Conservation (phyloP, 148 eudicot genomes). For the Amaranthus palmeri region DNA sequence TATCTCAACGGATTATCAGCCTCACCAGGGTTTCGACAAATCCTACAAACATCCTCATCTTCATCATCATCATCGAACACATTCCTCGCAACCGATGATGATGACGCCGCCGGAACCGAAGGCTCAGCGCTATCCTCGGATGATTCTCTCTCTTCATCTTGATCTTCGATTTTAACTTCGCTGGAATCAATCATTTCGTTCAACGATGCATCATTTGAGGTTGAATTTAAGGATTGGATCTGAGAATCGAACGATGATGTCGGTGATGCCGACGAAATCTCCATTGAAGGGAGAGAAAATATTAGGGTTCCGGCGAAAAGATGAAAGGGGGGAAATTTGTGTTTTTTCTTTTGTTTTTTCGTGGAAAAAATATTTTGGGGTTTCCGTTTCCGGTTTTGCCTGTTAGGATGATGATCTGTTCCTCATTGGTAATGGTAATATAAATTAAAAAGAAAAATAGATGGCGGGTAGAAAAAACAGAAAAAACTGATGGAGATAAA, state of each 20-base stretch:
- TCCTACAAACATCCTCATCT: slow-evolving; percentile 75
- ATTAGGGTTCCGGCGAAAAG: slow-evolving; percentile 26
- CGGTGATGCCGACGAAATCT: slow-evolving; percentile 36
- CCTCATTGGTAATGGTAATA: not conserved
- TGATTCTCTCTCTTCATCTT: slow-evolving; percentile 5
- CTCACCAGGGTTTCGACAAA: slow-evolving; percentile 85
- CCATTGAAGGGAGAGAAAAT: slow-evolving; percentile 28
- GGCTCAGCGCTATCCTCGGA: not conserved
- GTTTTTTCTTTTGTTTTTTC: too few species aligned
- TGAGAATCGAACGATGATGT: slow-evolving; percentile 17
- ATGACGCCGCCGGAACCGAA: not conserved
- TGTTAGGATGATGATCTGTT: not conserved
- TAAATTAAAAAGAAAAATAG: too few species aligned
- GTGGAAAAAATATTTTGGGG: slow-evolving; percentile 3
- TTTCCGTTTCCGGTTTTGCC: slow-evolving; percentile 12
- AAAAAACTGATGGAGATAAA: too few species aligned
- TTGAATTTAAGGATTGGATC: slow-evolving; percentile 14
- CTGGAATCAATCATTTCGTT: slow-evolving; percentile 9
- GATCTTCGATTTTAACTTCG: slow-evolving; percentile 25
- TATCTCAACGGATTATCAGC: slow-evolving; percentile 72
- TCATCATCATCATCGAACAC: slow-evolving; percentile 68
- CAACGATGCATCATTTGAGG: slow-evolving; percentile 16
- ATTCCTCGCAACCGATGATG: not conserved
- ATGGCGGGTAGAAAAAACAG: too few species aligned
- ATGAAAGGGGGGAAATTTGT: not conserved